Percentiles rank a stretch among this genome's conserved stretches.
These are phyloP conservation scores for Fusarium decemcellulare DNA, from an alignment of 2,329 filamentous ascomycete species.

Conservation along the genomic window DNA sequence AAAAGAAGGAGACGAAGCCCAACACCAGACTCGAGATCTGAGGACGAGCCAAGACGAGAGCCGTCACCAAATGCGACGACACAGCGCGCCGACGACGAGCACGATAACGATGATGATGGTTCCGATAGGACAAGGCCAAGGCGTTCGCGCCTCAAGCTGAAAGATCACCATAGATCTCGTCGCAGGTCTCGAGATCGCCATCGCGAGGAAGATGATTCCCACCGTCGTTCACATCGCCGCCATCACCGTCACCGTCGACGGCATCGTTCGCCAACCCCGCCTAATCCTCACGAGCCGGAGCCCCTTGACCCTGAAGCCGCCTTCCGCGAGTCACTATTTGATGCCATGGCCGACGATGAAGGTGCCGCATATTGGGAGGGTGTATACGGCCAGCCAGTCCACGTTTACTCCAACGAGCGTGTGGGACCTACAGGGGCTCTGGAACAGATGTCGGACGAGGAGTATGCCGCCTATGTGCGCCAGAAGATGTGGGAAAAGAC, in stretches of 20 bases:
- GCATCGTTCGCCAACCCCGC: slow-evolving; percentile 61
- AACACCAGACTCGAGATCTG: slow-evolving; percentile 18
- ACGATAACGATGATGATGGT: slow-evolving; percentile 25
- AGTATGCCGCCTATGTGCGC: slow-evolving; percentile 90
- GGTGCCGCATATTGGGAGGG: slow-evolving; percentile 95
- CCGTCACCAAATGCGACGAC: slow-evolving; percentile 14
- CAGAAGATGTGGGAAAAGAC: slow-evolving; percentile 96
- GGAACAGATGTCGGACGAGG: slow-evolving; percentile 91
- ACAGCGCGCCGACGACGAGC: slow-evolving; percentile 15
- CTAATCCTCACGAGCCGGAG: slow-evolving; percentile 62
- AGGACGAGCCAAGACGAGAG: slow-evolving; percentile 17
- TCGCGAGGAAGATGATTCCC: slow-evolving; percentile 42
- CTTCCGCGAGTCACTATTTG: slow-evolving; percentile 95
- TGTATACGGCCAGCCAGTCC: slow-evolving; percentile 96
- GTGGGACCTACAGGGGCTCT: slow-evolving; percentile 68
- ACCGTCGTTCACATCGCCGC: slow-evolving; percentile 41
- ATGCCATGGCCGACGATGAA: slow-evolving; percentile 97
- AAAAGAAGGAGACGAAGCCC: slow-evolving; percentile 17
- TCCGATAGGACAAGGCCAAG: slow-evolving; percentile 46
- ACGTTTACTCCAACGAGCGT: slow-evolving; percentile 75
- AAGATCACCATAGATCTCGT: slow-evolving; percentile 47
- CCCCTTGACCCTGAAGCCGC: slow-evolving; percentile 78
- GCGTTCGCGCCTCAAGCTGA: slow-evolving; percentile 52
- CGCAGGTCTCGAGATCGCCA: slow-evolving; percentile 42
- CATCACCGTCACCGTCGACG: slow-evolving; percentile 52